Conservation (phyloP, 805 yeast genomes). For the Myxozyma kluyveri region DNA sequence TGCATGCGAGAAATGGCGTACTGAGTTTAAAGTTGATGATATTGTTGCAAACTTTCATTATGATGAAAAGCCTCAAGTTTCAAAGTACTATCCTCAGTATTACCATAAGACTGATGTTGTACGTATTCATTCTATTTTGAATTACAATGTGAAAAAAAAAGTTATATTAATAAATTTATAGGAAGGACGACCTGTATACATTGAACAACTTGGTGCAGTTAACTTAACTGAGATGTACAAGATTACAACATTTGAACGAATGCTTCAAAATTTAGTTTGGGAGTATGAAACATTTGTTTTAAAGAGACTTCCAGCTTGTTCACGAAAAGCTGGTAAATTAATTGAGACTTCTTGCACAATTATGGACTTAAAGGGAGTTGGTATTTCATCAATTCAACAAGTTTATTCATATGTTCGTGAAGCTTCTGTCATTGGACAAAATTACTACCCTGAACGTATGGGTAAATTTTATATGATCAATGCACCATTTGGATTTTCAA, state of each 20-base stretch:
- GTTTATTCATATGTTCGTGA: constrained; percentile 87
- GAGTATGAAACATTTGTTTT: constrained; percentile 89
- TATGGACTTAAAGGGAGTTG: constrained; percentile 90
- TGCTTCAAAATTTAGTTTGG: constrained; percentile 95
- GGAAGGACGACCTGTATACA: constrained; percentile 94
- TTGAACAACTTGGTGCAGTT: constrained; percentile 90
- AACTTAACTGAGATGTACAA: constrained; percentile 87
- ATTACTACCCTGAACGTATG: constrained; percentile 98
- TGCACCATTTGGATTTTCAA: constrained; percentile 95
- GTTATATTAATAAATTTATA: background rate
- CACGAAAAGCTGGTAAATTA: constrained; percentile 71
- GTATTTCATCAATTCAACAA: constrained; percentile 76
- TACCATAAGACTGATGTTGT: constrained; percentile 88
- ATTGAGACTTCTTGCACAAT: constrained; percentile 97
- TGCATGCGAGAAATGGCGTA: constrained; percentile 87
- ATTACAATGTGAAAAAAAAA: background rate
- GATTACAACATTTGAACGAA: constrained; percentile 91
- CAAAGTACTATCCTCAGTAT: constrained; percentile 82
- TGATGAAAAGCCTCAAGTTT: constrained; percentile 73
- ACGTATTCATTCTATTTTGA: background rate
- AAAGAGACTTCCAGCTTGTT: constrained; percentile 89
- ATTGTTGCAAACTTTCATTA: constrained; percentile 84
- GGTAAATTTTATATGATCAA: constrained; percentile 87
- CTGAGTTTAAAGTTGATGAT: constrained; percentile 79
- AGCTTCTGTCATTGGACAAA: constrained; percentile 92